Evolutionary conservation across 495 filamentous ascomycete genomes (phyloP).

Genomic region (Patellaria atrata): DNA sequence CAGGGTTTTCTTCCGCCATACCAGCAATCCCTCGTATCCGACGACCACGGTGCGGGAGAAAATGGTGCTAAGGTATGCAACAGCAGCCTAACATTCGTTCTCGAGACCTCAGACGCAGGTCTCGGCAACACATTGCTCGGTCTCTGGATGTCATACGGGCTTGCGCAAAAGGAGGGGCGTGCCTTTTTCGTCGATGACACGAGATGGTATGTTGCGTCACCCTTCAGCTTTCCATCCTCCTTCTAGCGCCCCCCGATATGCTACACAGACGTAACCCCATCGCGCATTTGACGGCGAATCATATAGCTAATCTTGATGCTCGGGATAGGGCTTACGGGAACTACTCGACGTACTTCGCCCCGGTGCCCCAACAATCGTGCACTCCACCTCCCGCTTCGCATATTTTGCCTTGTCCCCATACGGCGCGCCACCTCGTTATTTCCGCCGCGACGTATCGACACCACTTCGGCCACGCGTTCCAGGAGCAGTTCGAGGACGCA

Average conservation of each 20-base stretch:
- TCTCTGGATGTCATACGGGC: slow-evolving; percentile 62
- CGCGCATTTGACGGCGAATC: slow-evolving; percentile 2
- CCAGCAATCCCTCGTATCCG: slow-evolving; percentile 18
- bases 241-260: no score
- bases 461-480: slow-evolving; percentile 44
- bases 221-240: not conserved
- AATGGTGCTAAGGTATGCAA: slow-evolving; percentile 38
- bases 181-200: slow-evolving; percentile 66
- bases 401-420: slow-evolving; percentile 56
- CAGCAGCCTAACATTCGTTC: slow-evolving; percentile 51
- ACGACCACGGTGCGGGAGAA: slow-evolving; percentile 13
- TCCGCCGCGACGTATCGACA: slow-evolving; percentile 43
- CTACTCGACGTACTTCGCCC: slow-evolving; percentile 50
- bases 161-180: slow-evolving; percentile 52
- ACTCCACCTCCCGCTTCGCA: slow-evolving; percentile 44
- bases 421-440: slow-evolving; percentile 52
- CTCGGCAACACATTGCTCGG: slow-evolving; percentile 55
- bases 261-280: not conserved
- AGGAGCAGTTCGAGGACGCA: slow-evolving; percentile 33
- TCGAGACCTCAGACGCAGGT: slow-evolving; percentile 53
- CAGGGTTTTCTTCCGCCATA: slow-evolving; percentile 38
- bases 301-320: slow-evolving; percentile 12
- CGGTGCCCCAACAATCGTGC: slow-evolving; percentile 42
- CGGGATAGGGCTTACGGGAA: slow-evolving; percentile 46
- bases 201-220: slow-evolving; percentile 36